Evolutionary conservation across 306 rosid genomes (phyloP), one percentile per base, ranked within the genome.

Genomic region (Lablab purpureus): DNA sequence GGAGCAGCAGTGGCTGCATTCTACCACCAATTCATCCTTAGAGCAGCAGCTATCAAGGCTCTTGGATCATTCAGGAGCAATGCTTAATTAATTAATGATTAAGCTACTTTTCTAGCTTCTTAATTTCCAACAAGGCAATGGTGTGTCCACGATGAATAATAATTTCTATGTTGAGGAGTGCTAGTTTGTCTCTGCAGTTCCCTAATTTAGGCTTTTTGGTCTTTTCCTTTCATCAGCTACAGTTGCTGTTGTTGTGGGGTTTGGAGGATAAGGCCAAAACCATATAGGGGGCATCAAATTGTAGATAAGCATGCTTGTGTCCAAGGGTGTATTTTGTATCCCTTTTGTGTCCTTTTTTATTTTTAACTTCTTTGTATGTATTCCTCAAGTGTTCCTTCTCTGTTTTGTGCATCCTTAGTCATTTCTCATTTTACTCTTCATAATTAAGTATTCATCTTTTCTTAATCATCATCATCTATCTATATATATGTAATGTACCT

Each of bases 51-150:
- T 15, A 91, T 95, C 43, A 95, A 95, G 63, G 99, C 99, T 71
- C 96, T 95, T n/a, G 99, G 99, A 47, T 95, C 99, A 28, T 95
- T 95, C 91, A 90, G 98, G 80, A 92, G 99, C 97, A 95, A 92
- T 72, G 77, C 78, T 51, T 80, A 88, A 91, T 79, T 90, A 34
- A 55, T 21, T 19, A 21, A 3, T 73, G 30, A 54, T 15, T 49
- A 17, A 82, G 77, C 81, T 34, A 73, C 4, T 40, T 40, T 40
- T 40, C 13, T 40, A 9, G 43, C 13, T 40, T 40, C 10, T 64
- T 59, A 18, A n/a, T 76, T 2, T 67, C 15, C 73, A 62, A 68
- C 7, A 15, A 68, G 56, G 60, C 45, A 47, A 40, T 55, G 84
- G 59, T 71, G 68, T 77, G 71, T 84, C 52, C 68, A 65, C 7